Evolutionary conservation across 768 basidiomycete genomes (phyloP).

Genomic region (Boletus insuetus): DNA sequence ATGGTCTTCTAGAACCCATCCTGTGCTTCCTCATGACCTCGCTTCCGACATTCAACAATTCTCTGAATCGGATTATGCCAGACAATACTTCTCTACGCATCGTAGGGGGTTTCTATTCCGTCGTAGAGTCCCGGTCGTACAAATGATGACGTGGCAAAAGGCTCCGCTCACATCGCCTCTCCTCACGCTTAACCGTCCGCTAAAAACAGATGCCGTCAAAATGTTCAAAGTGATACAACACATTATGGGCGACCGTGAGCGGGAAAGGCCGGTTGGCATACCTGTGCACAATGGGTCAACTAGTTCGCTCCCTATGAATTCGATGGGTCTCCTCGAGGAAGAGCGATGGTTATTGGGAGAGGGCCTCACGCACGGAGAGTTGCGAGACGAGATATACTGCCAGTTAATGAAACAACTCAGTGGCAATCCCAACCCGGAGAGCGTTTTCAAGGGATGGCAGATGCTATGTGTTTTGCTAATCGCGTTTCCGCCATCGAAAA

Average conservation of each 20-base stretch:
- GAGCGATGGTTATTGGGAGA: conserved; percentile 83
- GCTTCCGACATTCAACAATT: conserved; percentile 86
- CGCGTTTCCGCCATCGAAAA: conserved; percentile 91
- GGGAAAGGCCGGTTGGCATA: conserved; percentile 55
- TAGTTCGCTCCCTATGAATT: conserved; percentile 41
- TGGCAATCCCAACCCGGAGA: conserved; percentile 79
- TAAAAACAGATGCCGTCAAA: conserved; percentile 77
- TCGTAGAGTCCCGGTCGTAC: conserved; percentile 75
- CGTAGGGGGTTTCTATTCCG: conserved; percentile 86
- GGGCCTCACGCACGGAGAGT: conserved; percentile 75
- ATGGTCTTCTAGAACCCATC: conserved; percentile 55
- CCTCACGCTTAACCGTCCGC: conserved; percentile 60
- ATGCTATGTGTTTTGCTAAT: conserved; percentile 86
- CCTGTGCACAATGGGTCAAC: conserved; percentile 45
- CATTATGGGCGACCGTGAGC: conserved; percentile 90
- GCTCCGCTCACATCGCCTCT: conserved; percentile 70
- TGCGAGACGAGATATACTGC: conserved; percentile 92
- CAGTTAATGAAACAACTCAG: conserved; percentile 91
- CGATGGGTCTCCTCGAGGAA: conserved; percentile 64
- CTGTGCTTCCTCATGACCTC: conserved; percentile 75
- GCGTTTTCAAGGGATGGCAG: conserved; percentile 91
- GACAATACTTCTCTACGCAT: conserved; percentile 86
- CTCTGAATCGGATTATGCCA: conserved; percentile 80
- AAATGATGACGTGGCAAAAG: conserved; percentile 94
- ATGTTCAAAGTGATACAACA: conserved; percentile 89